Evolutionary conservation across 1,284 basidiomycete species (phyloP).

Genomic region (Cystobasidiaceae sp.): DNA sequence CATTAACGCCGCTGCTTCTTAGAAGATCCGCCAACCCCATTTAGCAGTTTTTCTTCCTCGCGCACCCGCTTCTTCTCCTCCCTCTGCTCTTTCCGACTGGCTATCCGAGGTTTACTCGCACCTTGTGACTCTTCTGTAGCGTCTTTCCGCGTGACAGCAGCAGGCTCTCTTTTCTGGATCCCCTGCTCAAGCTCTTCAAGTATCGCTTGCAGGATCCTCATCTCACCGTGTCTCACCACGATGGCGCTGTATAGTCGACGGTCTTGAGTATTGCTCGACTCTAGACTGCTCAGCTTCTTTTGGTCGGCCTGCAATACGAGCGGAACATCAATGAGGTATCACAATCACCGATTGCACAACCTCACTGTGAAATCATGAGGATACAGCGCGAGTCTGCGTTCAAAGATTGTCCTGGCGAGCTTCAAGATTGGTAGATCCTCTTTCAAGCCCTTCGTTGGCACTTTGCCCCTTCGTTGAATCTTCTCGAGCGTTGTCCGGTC

Average conservation of each 20-base stretch:
- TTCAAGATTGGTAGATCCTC: conserved; percentile 50
- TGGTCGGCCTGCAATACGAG: conserved; percentile 54
- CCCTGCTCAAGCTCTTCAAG: background rate
- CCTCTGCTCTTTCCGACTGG: conserved; percentile 21
- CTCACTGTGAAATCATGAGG: conserved; percentile 55
- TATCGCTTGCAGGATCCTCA: conserved; percentile 57
- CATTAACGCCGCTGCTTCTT: too few species aligned
- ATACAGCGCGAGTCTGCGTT: conserved; percentile 56
- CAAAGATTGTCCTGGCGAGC: conserved; percentile 52
- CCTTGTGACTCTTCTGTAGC: background rate
- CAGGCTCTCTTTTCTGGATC: background rate
- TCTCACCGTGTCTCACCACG: conserved; percentile 73
- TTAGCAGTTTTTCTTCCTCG: conserved; percentile 1
- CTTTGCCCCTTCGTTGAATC: conserved; percentile 61
- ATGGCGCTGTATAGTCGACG: conserved; percentile 60
- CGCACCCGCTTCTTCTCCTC: conserved; percentile 28
- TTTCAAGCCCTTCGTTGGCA: conserved; percentile 62
- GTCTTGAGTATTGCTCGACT: too few species aligned
- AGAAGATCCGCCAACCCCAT: background rate
- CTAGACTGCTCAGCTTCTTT: conserved; percentile 51
- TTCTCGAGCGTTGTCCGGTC: conserved; percentile 61
- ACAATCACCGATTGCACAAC: conserved; percentile 5
- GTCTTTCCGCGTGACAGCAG: background rate
- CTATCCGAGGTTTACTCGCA: background rate
- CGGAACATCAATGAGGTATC: conserved; percentile 36